These are phyloP conservation scores for Balakata baccata DNA, from an alignment of 345 rosid genomes.

Conservation along the genomic window DNA sequence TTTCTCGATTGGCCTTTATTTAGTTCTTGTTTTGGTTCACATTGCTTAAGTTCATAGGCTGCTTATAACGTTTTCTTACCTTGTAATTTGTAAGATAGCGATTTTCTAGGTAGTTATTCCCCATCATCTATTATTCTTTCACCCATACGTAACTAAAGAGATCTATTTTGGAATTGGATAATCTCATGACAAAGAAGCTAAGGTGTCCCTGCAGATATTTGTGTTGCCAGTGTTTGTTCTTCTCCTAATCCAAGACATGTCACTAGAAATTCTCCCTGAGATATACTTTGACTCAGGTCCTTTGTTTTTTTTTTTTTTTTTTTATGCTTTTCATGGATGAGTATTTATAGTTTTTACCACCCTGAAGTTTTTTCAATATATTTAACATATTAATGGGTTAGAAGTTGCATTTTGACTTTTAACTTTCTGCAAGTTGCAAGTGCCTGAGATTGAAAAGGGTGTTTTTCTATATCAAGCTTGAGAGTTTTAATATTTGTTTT, in stretches of 20 bases:
- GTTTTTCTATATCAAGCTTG: not conserved
- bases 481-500: not conserved
- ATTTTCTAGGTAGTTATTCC: not conserved
- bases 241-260: not conserved
- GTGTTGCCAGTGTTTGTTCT: not conserved
- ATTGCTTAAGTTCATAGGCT: too few relatives aligned
- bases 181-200: not conserved
- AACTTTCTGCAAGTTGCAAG: not conserved
- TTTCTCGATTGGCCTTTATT: not conserved
- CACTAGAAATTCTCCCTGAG: not conserved
- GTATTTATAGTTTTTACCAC: not conserved
- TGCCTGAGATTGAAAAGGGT: not conserved
- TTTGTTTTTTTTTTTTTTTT: not conserved
- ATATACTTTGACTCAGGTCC: not conserved
- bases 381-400: not conserved
- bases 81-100: not conserved
- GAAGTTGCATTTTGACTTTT: not conserved
- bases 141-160: not conserved
- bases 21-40: not conserved
- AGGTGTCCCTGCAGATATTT: not conserved
- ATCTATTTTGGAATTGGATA: not conserved
- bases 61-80: not conserved
- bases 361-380: not conserved
- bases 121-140: not conserved
- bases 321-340: not conserved